A percentile compares a stretch with the other conserved stretches of the same genome.
These are phyloP conservation scores for Cystoderma amianthinum DNA, from an alignment of 768 basidiomycete genomes.

Conservation along the genomic window DNA sequence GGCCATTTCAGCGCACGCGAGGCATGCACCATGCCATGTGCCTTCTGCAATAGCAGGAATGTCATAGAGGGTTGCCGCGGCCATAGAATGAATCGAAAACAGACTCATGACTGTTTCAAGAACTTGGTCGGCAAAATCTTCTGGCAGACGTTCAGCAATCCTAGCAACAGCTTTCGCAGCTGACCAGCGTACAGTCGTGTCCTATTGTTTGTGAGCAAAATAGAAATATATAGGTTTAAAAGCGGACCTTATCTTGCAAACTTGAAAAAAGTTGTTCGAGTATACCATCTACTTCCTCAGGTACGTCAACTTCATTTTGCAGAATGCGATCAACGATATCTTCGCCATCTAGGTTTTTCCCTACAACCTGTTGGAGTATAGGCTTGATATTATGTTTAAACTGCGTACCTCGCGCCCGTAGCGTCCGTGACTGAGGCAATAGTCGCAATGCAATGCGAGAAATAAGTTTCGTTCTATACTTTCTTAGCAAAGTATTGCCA, in stretches of 20 bases:
- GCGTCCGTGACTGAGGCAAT: conserved; percentile 39
- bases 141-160: conserved; percentile 73
- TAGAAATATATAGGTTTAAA: too few relatives aligned
- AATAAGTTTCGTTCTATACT: conserved; percentile 59
- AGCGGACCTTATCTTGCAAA: conserved; percentile 74
- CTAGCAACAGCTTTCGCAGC: conserved; percentile 89
- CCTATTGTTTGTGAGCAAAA: conserved; percentile 43
- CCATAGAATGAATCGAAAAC: conserved; percentile 71
- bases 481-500: conserved; percentile 62
- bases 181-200: conserved; percentile 92
- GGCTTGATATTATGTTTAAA: conserved; percentile 3
- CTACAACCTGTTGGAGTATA: conserved; percentile 12
- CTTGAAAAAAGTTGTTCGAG: conserved; percentile 67
- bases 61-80: conserved; percentile 59
- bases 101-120: conserved; percentile 68
- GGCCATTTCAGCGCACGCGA: conserved; percentile 90
- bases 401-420: conserved; percentile 34
- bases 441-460: conserved; percentile 59
- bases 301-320: conserved; percentile 54
- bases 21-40: conserved; percentile 92
- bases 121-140: conserved; percentile 73
- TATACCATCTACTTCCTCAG: conserved; percentile 70
- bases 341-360: conserved; percentile 21
- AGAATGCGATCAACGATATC: conserved; percentile 7
- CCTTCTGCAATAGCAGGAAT: conserved; percentile 74